Evolutionary conservation across 257 asterid genomes (phyloP), one percentile per base, ranked within the genome.

Genomic region (Primulina eburnea): DNA sequence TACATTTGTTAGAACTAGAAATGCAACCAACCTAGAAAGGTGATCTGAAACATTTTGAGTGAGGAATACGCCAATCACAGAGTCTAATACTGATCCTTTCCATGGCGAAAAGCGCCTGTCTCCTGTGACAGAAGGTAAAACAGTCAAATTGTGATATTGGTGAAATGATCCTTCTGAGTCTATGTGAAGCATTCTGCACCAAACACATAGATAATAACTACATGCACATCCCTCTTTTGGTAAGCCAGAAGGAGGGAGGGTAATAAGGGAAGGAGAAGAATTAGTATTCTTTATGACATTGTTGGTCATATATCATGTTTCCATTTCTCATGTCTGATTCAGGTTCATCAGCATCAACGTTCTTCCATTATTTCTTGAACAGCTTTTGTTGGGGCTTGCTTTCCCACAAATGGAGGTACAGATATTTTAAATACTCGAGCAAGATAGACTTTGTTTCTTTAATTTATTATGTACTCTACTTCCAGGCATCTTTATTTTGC

Each of bases 51-150:
- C 88, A 71, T 84, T 84, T 74, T 84, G 88, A 47, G 88, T 84
- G 56, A 84, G 88, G 73, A 88, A 90, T 71, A 86, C 92, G 67
- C 95, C 95, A 71, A 57, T 62, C 33, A 81, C 86, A 33, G 88
- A 84, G 71, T 84, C 88, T 73, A 84, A 65, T 59, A 84, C 88
- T 16, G 88, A 84, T 72, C 88, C 88, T 69, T 84, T 84, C 88
- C 88, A 84, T 62, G 79, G 84, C 60, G 86, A 74, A 70, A 84
- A 84, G 60, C 88, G 86, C 59, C 88, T 74, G 74, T 84, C 88
- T 62, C 89, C 86, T 81, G 85, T 56, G 66, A 64, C 67, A 47
- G 59, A 76, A 74, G 37, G 32, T n/a, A 70, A 64, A 66, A 40
- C 59, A 24, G 63, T 70, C 47, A 72, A 17, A 9, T 35, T 21